Evolutionary conservation across 2,329 filamentous ascomycete genomes (phyloP), one percentile per base, ranked within the genome.

Genomic region (Neobulgaria alba): DNA sequence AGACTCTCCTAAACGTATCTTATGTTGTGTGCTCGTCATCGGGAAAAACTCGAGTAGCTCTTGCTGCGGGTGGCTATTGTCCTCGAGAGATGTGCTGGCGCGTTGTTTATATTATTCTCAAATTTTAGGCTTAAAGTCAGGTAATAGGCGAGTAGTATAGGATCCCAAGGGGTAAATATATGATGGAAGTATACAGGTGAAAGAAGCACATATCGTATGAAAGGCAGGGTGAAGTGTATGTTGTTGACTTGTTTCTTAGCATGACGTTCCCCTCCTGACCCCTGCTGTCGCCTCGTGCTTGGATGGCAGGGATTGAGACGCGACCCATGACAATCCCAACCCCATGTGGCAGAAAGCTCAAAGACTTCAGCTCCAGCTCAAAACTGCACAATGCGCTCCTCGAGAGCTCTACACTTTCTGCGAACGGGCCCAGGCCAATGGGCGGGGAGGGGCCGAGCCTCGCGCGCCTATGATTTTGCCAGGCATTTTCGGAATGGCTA

Each of bases 341-440:
- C 5, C 15, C n/a, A 3, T 3, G 30, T 17, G 3, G n/a, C 14
- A 33, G 18, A 33, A 33, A 16, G 14, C 21, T 29, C 14, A 33
- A 36, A 17, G 29, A 18, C 31, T n/a, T 12, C 33, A 14, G 30
- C 29, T 18, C 41, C 33, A 12, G 19, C 40, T 26, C 34, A 35
- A 41, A 16, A 39, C 36, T n/a, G 33, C 50, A 47, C 47, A 42
- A 60, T 60, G 57, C 49, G 54, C 53, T 53, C 56, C 32, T 54
- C 43, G 43, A 55, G 51, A 52, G 54, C 53, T 39, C 39, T 58
- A 30, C 47, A 44, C 45, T 26, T 53, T 29, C 42, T 54, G 32
- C 48, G 37, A 17, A 49, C 32, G 32, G 29, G 41, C 14, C 36
- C 48, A 20, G 38, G 41, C 33, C 29, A 36, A 41, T 45, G 45